These are phyloP conservation scores for Leucaena leucocephala DNA, from an alignment of 306 rosid genomes.

Conservation along the genomic window DNA sequence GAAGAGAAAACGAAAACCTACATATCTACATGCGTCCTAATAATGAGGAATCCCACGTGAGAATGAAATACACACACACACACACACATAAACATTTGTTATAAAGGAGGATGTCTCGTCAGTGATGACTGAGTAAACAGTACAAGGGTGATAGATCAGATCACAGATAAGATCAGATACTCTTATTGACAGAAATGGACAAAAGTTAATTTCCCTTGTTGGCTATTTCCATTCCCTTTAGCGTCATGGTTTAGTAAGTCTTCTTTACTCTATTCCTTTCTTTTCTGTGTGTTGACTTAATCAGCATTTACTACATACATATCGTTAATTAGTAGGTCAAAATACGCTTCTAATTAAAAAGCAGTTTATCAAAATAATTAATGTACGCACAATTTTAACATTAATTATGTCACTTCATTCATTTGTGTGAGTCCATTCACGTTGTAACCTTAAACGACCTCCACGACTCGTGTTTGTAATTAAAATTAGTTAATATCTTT, in stretches of 20 bases:
- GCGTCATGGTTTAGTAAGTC: conserved; percentile 35
- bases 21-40: not conserved
- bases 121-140: conserved; percentile 41
- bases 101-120: conserved; percentile 40
- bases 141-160: conserved; percentile 7
- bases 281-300: not conserved
- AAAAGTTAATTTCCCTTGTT: conserved; percentile 36
- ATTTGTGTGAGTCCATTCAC: not conserved
- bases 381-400: not conserved
- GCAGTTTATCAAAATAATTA: not conserved
- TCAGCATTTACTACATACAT: not conserved
- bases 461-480: not conserved
- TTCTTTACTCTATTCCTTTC: not conserved
- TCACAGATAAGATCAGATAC: not conserved
- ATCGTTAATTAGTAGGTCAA: not conserved
- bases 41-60: conserved; percentile 41
- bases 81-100: not conserved
- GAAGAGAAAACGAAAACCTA: not conserved
- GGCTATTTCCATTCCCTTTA: conserved; percentile 35
- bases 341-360: not conserved
- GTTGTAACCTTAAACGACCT: no score
- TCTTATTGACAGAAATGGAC: conserved; percentile 34
- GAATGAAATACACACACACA: not conserved
- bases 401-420: not conserved
- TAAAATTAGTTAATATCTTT: not conserved